These are phyloP conservation scores for Penicillium sp. DNA, from an alignment of 2,329 filamentous ascomycete species.

Conservation along the genomic window DNA sequence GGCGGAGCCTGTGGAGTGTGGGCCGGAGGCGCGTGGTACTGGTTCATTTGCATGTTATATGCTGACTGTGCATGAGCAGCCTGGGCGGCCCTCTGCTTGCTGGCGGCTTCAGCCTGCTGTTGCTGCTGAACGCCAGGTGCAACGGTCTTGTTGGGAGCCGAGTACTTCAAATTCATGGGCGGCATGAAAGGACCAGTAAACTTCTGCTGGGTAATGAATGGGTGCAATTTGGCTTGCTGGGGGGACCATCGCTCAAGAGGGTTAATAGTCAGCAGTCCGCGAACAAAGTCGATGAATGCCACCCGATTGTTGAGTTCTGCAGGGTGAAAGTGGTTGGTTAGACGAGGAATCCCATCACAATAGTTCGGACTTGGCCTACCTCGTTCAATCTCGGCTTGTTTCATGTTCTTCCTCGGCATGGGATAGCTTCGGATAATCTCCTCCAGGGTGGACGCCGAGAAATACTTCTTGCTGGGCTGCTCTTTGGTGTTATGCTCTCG, in stretches of 20 bases:
- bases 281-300: constrained; percentile 97
- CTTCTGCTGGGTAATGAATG: constrained; percentile 98
- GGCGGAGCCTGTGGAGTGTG: constrained; percentile 55
- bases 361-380: constrained; percentile 57
- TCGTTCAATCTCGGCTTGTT: constrained; percentile 92
- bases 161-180: constrained; percentile 92
- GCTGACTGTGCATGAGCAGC: constrained; percentile 69
- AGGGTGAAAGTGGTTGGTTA: constrained; percentile 28
- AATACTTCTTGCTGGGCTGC: constrained; percentile 99
- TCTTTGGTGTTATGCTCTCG: constrained; percentile 95
- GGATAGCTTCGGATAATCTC: constrained; percentile 98
- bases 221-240: constrained; percentile 94
- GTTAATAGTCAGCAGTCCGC: constrained; percentile 90
- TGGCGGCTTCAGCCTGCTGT: constrained; percentile 89
- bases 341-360: not conserved
- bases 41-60: constrained; percentile 65
- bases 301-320: constrained; percentile 97
- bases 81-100: constrained; percentile 78
- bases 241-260: constrained; percentile 96
- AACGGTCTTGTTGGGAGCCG: constrained; percentile 79
- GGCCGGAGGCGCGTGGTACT: constrained; percentile 50
- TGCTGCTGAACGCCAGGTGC: constrained; percentile 94
- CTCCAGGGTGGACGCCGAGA: constrained; percentile 87
- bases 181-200: constrained; percentile 95
- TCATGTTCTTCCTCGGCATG: constrained; percentile 99